Base-by-base conservation (phyloP, 495 filamentous ascomycete species). In the Neurospora sp. region DNA sequence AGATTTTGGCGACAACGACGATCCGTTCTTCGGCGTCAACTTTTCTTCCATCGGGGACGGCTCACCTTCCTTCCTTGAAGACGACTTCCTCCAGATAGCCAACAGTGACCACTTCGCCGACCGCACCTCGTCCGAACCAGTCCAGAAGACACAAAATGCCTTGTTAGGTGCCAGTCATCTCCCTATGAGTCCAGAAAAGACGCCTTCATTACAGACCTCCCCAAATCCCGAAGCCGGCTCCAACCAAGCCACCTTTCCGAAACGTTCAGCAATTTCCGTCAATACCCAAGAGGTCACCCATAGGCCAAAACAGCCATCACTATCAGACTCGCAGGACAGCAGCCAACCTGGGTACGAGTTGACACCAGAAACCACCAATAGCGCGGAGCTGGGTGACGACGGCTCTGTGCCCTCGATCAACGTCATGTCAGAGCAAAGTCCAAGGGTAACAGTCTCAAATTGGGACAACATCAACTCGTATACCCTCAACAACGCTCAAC, bases 351-450 rank as follows among this genome's bases (percentile, higher is more conserved):
- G 72, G 14, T 75, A 78, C 72, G 83, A 85, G 75, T 74, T 85
- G 46, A 88, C 87, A n/a, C 86, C 85, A 2, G 81, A 84, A 62
- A 84, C 82, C 18, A 86, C 82, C 75, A 83, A 80, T 42, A 87
- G 80, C 62, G 84, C 82, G 42, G 80, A 81, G 39, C 85, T 85
- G 16, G 87, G 85, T 75, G 85, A 85, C 72, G 84, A 85, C 75
- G 84, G 81, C 37, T 73, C 83, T 39, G 82, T 78, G 6, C 82
- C 82, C 6, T 77, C 78, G 69, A 75, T 78, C 10, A 73, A 82
- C 74, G 71, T 78, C 31, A 84, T 84, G 80, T 78, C 81, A 14
- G 76, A 79, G 18, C 83, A 83, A 39, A 88, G 86, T 73, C 86
- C 85, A 3, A 83, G 82, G 16, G 81, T 87, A 11, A 86, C 83